These are phyloP conservation scores for Pterocarpus santalinus DNA, from an alignment of 306 rosid species.

Conservation along the genomic window DNA sequence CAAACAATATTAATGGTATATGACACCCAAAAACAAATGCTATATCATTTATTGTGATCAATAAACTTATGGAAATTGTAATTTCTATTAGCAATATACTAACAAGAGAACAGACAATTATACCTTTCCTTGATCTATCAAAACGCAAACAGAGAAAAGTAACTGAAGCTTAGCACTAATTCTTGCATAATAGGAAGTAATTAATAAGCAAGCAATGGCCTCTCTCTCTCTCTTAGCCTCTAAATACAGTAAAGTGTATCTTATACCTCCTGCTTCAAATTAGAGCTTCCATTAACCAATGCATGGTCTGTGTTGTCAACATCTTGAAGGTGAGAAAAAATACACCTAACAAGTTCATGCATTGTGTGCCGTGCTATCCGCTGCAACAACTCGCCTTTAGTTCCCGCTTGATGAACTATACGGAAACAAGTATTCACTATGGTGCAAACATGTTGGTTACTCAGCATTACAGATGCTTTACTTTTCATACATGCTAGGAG, in stretches of 20 bases:
- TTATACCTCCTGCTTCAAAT: conserved; percentile 69
- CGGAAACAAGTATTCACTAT: conserved; percentile 96
- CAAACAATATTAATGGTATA: conserved; percentile 31
- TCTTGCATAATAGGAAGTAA: conserved; percentile 37
- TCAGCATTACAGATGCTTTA: conserved; percentile 90
- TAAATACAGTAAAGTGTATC: conserved; percentile 23
- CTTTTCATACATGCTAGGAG: conserved; percentile 96
- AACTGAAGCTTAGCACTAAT: conserved; percentile 28
- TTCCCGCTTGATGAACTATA: conserved; percentile 95
- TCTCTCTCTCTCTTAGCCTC: not conserved
- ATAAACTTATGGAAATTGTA: conserved; percentile 22
- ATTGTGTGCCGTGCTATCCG: conserved; percentile 90
- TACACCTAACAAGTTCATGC: conserved; percentile 93
- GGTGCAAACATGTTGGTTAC: conserved; percentile 98
- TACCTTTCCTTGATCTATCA: conserved; percentile 14
- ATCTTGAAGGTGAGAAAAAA: conserved; percentile 93
- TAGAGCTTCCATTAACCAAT: conserved; percentile 69
- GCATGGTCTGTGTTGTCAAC: conserved; percentile 76
- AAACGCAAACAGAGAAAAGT: conserved; percentile 11
- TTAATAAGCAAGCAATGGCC: not conserved
- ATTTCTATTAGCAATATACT: conserved; percentile 15
- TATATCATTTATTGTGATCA: conserved; percentile 12
- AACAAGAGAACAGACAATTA: conserved; percentile 20
- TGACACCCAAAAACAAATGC: not conserved
- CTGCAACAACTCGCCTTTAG: conserved; percentile 93